Base-by-base conservation (phyloP, 2,329 filamentous ascomycete species). In the Xylaria digitata region DNA sequence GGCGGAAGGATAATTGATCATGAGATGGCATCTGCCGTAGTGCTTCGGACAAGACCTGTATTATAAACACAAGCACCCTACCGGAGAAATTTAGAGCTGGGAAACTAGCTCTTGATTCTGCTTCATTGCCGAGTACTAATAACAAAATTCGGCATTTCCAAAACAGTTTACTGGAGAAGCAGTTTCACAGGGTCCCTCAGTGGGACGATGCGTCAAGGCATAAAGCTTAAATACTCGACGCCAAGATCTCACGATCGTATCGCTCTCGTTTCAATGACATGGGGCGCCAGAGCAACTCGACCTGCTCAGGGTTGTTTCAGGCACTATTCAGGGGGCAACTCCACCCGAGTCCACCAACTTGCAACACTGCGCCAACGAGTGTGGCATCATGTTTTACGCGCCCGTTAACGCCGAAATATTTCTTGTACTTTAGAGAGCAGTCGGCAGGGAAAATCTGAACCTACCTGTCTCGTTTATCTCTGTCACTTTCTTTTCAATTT, bases 221-320 rank as follows among this genome's bases (percentile, higher is more conserved):
- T 32, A 19, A 63, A 21, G 56, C 45, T 21, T 21, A 26, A 45
- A 9, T n/a, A 13, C n/a, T 43, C 15, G 21, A 56, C 53, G 66
- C 68, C 61, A 68, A 66, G 63, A 37, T 32, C 48, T 49, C 56
- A 52, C 42, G 43, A 53, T 58, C 32, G 61, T 65, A 58, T 58
- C 49, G 60, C 63, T 56, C 49, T 32, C 61, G 70, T 71, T 68
- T 70, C 67, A 68, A 69, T 21, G 34, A 40, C 57, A 69, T 70
- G 68, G 70, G 66, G 64, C 69, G 6, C 43, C 26, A 66, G 49
- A 63, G 66, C 40, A 66, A 66, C 57, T 70, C 19, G 19, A 68
- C 54, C 50, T 59, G 68, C 53, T 30, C 43, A 46, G n/a, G 43
- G 32, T 49, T 9, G 62, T 65, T 65, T 65, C 55, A 63, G 58